These are phyloP conservation scores for Tinospora cordifolia DNA, from an alignment of 164 flowering plant genomes.

Conservation along the genomic window DNA sequence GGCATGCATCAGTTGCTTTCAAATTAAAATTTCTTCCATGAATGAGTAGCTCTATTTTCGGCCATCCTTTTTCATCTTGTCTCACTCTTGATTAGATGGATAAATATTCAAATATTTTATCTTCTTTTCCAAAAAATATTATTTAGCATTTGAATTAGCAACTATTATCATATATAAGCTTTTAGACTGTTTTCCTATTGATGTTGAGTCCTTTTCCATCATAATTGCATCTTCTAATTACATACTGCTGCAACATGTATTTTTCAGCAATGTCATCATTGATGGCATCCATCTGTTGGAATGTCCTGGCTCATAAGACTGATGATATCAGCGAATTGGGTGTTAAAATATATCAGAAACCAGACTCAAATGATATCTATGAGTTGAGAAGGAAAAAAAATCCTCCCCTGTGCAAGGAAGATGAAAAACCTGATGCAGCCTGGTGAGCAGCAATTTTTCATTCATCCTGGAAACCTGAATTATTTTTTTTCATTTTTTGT, in stretches of 20 bases:
- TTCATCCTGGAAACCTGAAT: not conserved
- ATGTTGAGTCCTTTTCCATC: constrained; percentile 1
- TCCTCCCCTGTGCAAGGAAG: constrained; percentile 83
- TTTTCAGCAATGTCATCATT: constrained; percentile 63
- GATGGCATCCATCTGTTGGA: constrained; percentile 93
- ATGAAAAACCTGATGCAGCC: constrained; percentile 90
- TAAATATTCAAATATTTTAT: too few species aligned
- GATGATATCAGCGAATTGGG: constrained; percentile 77
- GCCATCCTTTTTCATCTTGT: too few species aligned
- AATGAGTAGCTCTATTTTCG: too few species aligned
- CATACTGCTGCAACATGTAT: not conserved
- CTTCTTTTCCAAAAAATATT: too few species aligned
- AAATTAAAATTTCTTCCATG: too few species aligned
- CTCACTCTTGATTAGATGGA: too few species aligned
- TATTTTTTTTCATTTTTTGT: not conserved
- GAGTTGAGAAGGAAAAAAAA: constrained; percentile 69
- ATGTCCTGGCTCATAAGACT: constrained; percentile 78
- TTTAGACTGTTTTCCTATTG: not conserved
- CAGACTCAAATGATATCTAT: constrained; percentile 77
- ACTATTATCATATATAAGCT: too few species aligned
- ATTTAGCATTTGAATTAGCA: too few species aligned
- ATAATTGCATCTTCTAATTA: not conserved
- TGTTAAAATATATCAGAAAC: constrained; percentile 85
- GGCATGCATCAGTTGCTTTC: too few species aligned
- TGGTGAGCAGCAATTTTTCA: constrained; percentile 43